Conservation (phyloP, 352 stramenopile genomes). For the Blastocystis sp. region DNA sequence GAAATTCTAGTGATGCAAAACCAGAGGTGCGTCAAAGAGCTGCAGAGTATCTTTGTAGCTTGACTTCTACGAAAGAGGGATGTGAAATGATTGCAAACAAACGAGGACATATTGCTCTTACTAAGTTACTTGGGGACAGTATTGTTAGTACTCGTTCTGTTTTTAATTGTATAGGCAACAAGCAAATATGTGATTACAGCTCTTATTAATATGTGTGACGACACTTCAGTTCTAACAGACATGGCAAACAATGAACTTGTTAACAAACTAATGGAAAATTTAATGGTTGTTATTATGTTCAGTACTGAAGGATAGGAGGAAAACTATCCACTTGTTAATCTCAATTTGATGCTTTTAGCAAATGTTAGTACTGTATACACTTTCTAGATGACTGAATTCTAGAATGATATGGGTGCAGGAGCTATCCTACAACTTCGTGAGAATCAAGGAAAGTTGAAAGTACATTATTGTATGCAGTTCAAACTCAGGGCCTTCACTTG, state of each 20-base stretch:
- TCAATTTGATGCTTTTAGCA: conserved; percentile 41
- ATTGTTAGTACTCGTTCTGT: background rate
- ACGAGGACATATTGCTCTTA: background rate
- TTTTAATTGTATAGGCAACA: background rate
- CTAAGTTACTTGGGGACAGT: conserved; percentile 20
- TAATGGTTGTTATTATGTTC: background rate
- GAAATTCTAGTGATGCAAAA: conserved; percentile 12
- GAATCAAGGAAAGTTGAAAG: conserved; percentile 39
- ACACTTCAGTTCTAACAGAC: conserved; percentile 4
- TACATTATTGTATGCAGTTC: background rate
- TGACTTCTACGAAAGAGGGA: background rate
- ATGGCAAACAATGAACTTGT: conserved; percentile 39
- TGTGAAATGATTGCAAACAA: conserved; percentile 26
- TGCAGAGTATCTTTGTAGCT: conserved; percentile 24
- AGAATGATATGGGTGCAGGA: conserved; percentile 48
- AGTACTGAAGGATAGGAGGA: background rate
- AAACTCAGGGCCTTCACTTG: conserved; percentile 22
- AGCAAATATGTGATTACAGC: conserved; percentile 35
- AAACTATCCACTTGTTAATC: conserved; percentile 23
- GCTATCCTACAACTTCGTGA: conserved; percentile 22
- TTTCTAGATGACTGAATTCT: background rate
- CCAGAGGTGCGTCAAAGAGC: conserved; percentile 1
- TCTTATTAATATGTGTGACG: conserved; percentile 43
- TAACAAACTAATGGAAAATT: conserved; percentile 42
- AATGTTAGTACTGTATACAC: background rate